Evolutionary conservation across 306 rosid species (phyloP).

Genomic region (Nissolia schottii): DNA sequence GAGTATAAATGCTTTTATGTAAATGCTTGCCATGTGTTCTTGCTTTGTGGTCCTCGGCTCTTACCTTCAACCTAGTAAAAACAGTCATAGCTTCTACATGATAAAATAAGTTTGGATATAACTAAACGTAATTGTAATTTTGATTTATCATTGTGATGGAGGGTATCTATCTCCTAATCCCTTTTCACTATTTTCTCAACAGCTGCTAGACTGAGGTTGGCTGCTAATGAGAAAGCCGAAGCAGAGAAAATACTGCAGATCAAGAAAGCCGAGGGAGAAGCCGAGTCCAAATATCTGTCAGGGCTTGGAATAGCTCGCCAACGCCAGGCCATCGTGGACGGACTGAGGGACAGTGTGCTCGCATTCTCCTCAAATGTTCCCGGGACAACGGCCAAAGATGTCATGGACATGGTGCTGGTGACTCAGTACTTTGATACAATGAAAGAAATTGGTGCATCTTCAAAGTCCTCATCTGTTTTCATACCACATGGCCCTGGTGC

Average conservation of each 20-base stretch:
- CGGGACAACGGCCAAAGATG: not conserved
- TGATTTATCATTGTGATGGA: not conserved
- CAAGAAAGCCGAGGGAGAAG: not conserved
- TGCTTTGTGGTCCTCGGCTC: too few species aligned
- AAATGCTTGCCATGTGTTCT: too few species aligned
- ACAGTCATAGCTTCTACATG: not conserved
- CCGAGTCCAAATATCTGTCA: not conserved
- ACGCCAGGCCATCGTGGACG: not conserved
- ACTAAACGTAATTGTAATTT: not conserved
- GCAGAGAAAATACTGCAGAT: not conserved
- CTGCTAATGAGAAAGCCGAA: not conserved
- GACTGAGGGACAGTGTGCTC: constrained; percentile 1
- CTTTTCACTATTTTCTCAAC: not conserved
- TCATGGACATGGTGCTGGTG: not conserved
- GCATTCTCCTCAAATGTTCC: not conserved
- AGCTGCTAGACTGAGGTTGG: constrained; percentile 5
- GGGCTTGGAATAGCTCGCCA: not conserved
- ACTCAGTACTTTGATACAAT: not conserved
- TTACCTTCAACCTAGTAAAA: not conserved
- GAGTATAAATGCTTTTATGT: too few species aligned
- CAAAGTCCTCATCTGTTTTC: not conserved
- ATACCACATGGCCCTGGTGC: constrained; percentile 11
- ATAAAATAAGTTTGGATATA: not conserved
- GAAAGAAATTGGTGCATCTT: not conserved
- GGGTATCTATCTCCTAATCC: not conserved